Conservation (phyloP, 1,284 basidiomycete genomes). For the Trametes polyzona region DNA sequence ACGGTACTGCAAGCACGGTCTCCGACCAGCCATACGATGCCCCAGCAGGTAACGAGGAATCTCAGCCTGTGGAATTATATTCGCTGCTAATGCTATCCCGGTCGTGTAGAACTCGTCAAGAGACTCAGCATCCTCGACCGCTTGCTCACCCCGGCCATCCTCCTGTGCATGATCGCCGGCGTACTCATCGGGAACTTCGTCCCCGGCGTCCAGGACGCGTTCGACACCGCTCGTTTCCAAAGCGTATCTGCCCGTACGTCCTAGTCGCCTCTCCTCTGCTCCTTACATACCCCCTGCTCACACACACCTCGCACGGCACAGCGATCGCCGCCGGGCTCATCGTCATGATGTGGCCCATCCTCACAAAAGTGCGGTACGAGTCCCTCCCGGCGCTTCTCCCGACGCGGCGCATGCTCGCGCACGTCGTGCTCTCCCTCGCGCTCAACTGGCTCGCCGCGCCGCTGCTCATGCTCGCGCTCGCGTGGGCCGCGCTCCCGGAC, state of each 20-base stretch:
- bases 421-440: constrained; percentile 71
- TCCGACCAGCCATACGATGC: neutral
- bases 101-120: constrained; percentile 44
- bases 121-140: constrained; percentile 63
- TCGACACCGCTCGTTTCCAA: constrained; percentile 54
- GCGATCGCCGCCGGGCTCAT: constrained; percentile 80
- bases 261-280: constrained; percentile 17
- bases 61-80: neutral
- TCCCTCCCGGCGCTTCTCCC: constrained; percentile 62
- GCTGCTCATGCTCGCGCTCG: constrained; percentile 81
- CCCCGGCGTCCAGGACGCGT: constrained; percentile 53
- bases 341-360: constrained; percentile 91
- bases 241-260: constrained; percentile 66
- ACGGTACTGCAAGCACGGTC: neutral
- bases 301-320: constrained; percentile 33
- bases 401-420: constrained; percentile 65
- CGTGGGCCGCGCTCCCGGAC: constrained; percentile 87
- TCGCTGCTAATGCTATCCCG: neutral
- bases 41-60: constrained; percentile 7
- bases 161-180: constrained; percentile 81
- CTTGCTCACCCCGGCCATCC: constrained; percentile 71
- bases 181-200: constrained; percentile 76
- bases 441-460: constrained; percentile 88
- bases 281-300: constrained; percentile 20
- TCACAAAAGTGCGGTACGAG: constrained; percentile 83